Conservation (phyloP, 768 basidiomycete species). For the Mycena vitilis region DNA sequence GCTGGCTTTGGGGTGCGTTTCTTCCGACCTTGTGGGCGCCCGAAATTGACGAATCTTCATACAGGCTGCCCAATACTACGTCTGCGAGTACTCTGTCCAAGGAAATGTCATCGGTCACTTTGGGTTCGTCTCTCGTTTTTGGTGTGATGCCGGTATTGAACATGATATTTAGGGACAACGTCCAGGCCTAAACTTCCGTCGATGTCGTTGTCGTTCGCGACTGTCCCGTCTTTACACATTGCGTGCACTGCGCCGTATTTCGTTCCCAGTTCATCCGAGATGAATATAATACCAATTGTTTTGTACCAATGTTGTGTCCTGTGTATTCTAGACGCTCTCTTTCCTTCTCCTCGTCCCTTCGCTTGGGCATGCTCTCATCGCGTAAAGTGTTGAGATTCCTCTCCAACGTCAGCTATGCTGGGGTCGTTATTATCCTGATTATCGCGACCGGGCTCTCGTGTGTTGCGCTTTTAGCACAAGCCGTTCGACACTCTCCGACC, state of each 20-base stretch:
- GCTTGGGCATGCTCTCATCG: slow-evolving; percentile 52
- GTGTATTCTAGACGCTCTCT: slow-evolving; percentile 15
- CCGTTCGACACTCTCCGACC: slow-evolving; percentile 70
- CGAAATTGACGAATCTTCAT: slow-evolving; percentile 14
- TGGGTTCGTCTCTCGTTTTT: slow-evolving; percentile 54
- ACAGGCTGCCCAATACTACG: slow-evolving; percentile 68
- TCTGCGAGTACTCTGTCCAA: slow-evolving; percentile 75
- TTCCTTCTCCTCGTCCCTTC: neutral
- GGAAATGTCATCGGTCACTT: slow-evolving; percentile 77
- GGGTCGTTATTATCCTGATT: slow-evolving; percentile 61
- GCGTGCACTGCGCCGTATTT: slow-evolving; percentile 16
- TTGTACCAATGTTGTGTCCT: slow-evolving; percentile 19
- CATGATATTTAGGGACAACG: slow-evolving; percentile 53
- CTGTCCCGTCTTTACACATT: slow-evolving; percentile 33
- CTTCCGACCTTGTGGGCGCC: neutral
- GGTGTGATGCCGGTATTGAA: neutral
- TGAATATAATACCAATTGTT: slow-evolving; percentile 34
- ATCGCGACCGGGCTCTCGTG: slow-evolving; percentile 73
- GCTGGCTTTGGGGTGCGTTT: slow-evolving; percentile 64
- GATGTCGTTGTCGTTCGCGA: slow-evolving; percentile 32
- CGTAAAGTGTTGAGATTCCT: slow-evolving; percentile 58
- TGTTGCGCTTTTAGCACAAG: slow-evolving; percentile 74
- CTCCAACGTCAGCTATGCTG: slow-evolving; percentile 64
- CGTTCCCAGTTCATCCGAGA: slow-evolving; percentile 29
- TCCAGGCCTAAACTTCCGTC: slow-evolving; percentile 49